phyloP scores from a whole-genome alignment of 1,139 yeast genomes.

The Candida sojae region DNA sequence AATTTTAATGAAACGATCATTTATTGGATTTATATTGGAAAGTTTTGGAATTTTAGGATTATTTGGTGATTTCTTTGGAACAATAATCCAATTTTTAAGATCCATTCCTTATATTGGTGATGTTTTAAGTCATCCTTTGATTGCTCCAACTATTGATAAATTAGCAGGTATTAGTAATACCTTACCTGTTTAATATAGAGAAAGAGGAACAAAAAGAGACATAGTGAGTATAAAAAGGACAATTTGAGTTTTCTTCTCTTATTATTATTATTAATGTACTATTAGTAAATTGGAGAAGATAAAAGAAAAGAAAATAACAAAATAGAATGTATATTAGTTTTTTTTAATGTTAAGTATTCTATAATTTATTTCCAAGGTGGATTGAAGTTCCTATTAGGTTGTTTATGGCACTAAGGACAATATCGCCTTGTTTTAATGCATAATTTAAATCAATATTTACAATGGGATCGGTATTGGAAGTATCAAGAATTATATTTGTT shows the following conservation, averaged over 20 bases:
- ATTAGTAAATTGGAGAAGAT: not conserved
- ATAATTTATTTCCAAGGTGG: slow-evolving; percentile 6
- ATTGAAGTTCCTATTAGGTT: slow-evolving; percentile 6
- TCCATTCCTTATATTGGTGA: slow-evolving; percentile 91
- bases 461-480: not conserved
- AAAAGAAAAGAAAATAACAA: not conserved
- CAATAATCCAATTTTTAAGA: slow-evolving; percentile 84
- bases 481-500: not conserved
- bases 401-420: slow-evolving; percentile 14
- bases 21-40: slow-evolving; percentile 83
- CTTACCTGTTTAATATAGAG: slow-evolving; percentile 27
- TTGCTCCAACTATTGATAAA: slow-evolving; percentile 71
- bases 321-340: not conserved
- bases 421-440: slow-evolving; percentile 17
- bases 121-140: slow-evolving; percentile 70
- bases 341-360: not conserved
- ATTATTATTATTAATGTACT: not conserved
- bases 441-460: slow-evolving; percentile 18
- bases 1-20: slow-evolving; percentile 75
- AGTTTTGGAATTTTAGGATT: slow-evolving; percentile 84
- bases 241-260: not conserved
- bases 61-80: slow-evolving; percentile 91
- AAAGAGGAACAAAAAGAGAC: not conserved
- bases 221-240: not conserved
- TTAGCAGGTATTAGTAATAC: slow-evolving; percentile 45